phyloP scores from a whole-genome alignment of 768 basidiomycete genomes.

The Dentipellis fragilis region DNA sequence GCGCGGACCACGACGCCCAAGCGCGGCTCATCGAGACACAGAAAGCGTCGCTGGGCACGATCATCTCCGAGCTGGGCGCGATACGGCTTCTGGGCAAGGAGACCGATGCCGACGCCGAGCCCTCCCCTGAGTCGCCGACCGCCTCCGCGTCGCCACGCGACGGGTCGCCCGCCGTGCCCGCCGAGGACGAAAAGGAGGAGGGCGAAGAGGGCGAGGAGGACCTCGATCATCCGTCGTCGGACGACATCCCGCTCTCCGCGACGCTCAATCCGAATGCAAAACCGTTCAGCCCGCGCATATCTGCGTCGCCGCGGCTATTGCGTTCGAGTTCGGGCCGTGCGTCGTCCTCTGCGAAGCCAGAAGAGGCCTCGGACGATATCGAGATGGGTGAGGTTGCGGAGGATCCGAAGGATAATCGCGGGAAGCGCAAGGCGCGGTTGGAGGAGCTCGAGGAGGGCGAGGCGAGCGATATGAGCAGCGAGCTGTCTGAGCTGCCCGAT shows the following conservation, averaged over 20 bases:
- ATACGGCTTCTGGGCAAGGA: constrained; percentile 66
- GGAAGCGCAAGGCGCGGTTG: constrained; percentile 39
- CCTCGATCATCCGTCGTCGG: constrained; percentile 23
- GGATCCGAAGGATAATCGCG: constrained; percentile 38
- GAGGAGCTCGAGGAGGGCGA: constrained; percentile 85
- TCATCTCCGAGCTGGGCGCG: constrained; percentile 50
- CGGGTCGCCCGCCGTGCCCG: constrained; percentile 39
- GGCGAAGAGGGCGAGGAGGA: constrained; percentile 29
- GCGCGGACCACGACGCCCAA: constrained; percentile 65
- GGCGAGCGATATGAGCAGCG: constrained; percentile 73
- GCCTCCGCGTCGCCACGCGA: constrained; percentile 28
- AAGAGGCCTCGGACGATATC: constrained; percentile 48
- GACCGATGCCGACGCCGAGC: constrained; percentile 24
- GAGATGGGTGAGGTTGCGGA: constrained; percentile 91
- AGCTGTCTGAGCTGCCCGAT: constrained; percentile 69
- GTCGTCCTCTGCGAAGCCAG: constrained; percentile 10
- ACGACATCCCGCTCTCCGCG: constrained; percentile 19
- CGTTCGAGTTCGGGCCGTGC: background rate
- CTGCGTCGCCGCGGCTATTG: constrained; percentile 5
- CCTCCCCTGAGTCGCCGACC: constrained; percentile 6
- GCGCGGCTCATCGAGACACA: constrained; percentile 56
- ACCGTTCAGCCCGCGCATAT: constrained; percentile 23
- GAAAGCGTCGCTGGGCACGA: constrained; percentile 54
- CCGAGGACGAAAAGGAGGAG: constrained; percentile 28
- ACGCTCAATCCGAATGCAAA: constrained; percentile 24